Evolutionary conservation across 2,329 filamentous ascomycete genomes (phyloP).

Genomic region (Xylaria sp.): DNA sequence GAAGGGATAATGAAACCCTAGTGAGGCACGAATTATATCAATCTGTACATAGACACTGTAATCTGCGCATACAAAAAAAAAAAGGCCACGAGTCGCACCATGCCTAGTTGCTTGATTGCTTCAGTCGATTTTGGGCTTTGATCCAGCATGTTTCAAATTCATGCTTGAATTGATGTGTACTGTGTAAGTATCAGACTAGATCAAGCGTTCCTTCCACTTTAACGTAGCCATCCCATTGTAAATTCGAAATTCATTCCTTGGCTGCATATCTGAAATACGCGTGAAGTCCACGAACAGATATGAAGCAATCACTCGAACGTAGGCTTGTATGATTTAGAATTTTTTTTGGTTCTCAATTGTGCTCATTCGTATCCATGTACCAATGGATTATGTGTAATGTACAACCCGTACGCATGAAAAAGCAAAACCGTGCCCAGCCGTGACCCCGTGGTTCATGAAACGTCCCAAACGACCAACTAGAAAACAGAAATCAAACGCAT

Average conservation of each 20-base stretch:
- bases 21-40: conserved; percentile 22
- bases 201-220: no score
- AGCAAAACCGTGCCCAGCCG: conserved; percentile 78
- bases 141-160: not conserved
- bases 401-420: conserved; percentile 72
- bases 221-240: no score
- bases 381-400: conserved; percentile 74
- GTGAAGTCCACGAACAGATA: not conserved
- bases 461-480: conserved; percentile 72
- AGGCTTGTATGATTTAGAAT: conserved; percentile 51
- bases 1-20: conserved; percentile 18
- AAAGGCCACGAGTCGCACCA: conserved; percentile 16
- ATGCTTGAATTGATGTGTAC: no score
- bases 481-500: conserved; percentile 65
- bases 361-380: conserved; percentile 74
- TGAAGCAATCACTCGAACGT: not conserved
- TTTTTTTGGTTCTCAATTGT: conserved; percentile 52
- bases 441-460: conserved; percentile 85
- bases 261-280: not conserved
- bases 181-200: no score
- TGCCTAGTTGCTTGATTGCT: not conserved
- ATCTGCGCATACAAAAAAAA: conserved; percentile 40
- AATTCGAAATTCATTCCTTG: not conserved
- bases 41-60: conserved; percentile 52
- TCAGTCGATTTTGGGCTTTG: not conserved